phyloP scores from a whole-genome alignment of 2,329 filamentous ascomycete genomes.

The Fusarium sp. region DNA sequence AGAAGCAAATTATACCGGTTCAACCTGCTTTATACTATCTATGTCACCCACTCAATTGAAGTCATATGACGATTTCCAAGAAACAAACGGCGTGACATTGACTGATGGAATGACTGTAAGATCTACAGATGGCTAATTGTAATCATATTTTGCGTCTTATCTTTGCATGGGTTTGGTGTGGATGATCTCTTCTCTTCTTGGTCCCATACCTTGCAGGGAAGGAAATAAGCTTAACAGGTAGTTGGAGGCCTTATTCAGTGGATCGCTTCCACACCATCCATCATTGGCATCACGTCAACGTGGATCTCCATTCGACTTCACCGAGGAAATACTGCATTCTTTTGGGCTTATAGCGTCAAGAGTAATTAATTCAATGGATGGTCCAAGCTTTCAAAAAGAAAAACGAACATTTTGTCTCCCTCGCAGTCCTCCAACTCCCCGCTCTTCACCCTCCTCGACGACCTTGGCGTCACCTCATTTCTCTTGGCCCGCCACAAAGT shows the following conservation, averaged over 20 bases:
- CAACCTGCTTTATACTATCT: background rate
- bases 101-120: background rate
- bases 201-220: background rate
- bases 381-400: background rate
- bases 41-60: background rate
- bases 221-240: background rate
- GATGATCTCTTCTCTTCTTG: background rate
- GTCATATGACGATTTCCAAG: background rate
- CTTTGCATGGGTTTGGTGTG: background rate
- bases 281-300: background rate
- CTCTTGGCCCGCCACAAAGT: conserved; percentile 13
- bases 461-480: conserved; percentile 3
- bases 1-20: background rate
- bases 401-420: accelerated
- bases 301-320: background rate
- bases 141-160: background rate
- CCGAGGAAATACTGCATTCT: background rate
- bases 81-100: background rate
- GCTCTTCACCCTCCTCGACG: background rate
- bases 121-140: background rate
- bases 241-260: background rate
- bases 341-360: background rate
- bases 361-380: background rate
- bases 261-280: background rate
- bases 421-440: conserved; percentile 1